These are phyloP conservation scores for Nannochloris sp. DNA, from an alignment of 139 green algal species.

Conservation along the genomic window DNA sequence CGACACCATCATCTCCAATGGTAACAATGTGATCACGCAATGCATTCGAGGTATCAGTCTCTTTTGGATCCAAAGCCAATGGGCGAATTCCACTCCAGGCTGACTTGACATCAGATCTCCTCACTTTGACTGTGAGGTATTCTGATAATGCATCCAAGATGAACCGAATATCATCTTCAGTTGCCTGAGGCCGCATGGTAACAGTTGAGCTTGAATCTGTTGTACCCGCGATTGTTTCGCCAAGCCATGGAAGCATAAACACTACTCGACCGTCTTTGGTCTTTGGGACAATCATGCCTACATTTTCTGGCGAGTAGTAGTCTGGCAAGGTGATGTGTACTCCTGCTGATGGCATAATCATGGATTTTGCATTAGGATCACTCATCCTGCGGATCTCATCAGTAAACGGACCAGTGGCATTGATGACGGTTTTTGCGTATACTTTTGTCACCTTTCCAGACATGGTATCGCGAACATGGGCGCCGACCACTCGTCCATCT, in stretches of 20 bases:
- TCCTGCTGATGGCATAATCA: slow-evolving; percentile 73
- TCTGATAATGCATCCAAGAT: slow-evolving; percentile 86
- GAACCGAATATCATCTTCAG: slow-evolving; percentile 83
- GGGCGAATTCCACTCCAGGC: slow-evolving; percentile 90
- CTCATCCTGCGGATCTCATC: slow-evolving; percentile 47
- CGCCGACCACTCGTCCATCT: slow-evolving; percentile 69
- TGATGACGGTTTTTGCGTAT: slow-evolving; percentile 62
- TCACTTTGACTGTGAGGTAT: slow-evolving; percentile 77
- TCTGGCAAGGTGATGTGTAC: slow-evolving; percentile 91
- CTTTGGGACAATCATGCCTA: slow-evolving; percentile 96
- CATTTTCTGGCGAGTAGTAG: slow-evolving; percentile 71
- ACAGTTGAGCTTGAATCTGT: slow-evolving; percentile 59
- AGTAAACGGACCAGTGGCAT: slow-evolving; percentile 78
- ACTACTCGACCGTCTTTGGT: slow-evolving; percentile 95
- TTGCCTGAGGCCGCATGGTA: slow-evolving; percentile 56
- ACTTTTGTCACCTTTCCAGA: slow-evolving; percentile 18
- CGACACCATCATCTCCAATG: slow-evolving; percentile 66
- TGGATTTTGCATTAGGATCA: slow-evolving; percentile 22
- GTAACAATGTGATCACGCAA: slow-evolving; percentile 63
- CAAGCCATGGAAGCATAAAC: slow-evolving; percentile 92
- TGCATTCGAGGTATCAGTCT: slow-evolving; percentile 33
- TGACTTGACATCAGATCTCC: slow-evolving; percentile 77
- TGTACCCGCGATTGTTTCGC: slow-evolving; percentile 84
- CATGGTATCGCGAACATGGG: slow-evolving; percentile 54
- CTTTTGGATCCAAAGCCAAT: slow-evolving; percentile 66